phyloP scores from a whole-genome alignment of 1,284 basidiomycete species.

The Paramarasmius palmivorus region DNA sequence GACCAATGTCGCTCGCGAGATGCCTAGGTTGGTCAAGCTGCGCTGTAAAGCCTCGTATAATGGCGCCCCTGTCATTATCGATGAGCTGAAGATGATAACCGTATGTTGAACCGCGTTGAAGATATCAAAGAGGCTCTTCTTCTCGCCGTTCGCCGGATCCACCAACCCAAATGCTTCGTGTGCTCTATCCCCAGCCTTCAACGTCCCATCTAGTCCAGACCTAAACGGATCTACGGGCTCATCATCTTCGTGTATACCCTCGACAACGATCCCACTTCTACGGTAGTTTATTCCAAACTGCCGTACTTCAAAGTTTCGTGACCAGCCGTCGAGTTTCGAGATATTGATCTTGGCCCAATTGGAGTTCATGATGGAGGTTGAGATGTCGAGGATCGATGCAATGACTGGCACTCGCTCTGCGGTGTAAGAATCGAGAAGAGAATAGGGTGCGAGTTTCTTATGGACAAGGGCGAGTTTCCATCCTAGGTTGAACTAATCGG shows the following conservation, averaged over 20 bases:
- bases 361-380: constrained; percentile 8
- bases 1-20: constrained; percentile 1
- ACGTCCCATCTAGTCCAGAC: constrained; percentile 14
- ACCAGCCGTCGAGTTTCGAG: constrained; percentile 20
- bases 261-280: constrained; percentile 45
- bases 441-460: constrained; percentile 6
- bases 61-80: background rate
- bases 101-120: constrained; percentile 26
- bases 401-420: constrained; percentile 36
- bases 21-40: background rate
- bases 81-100: constrained; percentile 21
- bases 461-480: constrained; percentile 37
- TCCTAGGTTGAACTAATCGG: constrained; percentile 31
- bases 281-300: constrained; percentile 50
- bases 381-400: constrained; percentile 25
- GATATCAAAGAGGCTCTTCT: constrained; percentile 23
- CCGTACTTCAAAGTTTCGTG: constrained; percentile 26
- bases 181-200: constrained; percentile 33
- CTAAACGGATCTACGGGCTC: constrained; percentile 22
- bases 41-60: background rate
- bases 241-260: constrained; percentile 30
- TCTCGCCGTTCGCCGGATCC: background rate
- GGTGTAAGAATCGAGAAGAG: constrained; percentile 12
- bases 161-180: constrained; percentile 30
- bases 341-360: background rate